Percentiles rank a stretch among this genome's conserved stretches.
Evolutionary conservation across 495 filamentous ascomycete species (phyloP).

Genomic region (Hyaloscypha bicolor): DNA sequence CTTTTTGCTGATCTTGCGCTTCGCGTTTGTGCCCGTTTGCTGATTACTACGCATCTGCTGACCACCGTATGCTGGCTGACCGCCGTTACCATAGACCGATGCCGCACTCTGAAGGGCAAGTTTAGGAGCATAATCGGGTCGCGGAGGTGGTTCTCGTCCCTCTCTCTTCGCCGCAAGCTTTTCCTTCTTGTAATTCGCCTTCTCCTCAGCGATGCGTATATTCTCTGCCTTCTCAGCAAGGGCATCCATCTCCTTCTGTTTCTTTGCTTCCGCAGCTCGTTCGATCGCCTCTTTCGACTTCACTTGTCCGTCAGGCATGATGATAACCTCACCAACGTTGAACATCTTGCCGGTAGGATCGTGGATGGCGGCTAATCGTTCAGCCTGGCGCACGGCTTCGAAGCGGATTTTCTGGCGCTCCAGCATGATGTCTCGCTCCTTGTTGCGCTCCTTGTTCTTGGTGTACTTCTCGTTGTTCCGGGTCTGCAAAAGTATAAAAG

Average conservation of each 20-base stretch:
- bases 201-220: too few species aligned
- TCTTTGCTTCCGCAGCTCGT: conserved; percentile 24
- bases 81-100: conserved; percentile 2
- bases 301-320: conserved; percentile 37
- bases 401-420: conserved; percentile 36
- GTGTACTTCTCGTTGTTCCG: conserved; percentile 40
- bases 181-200: not conserved
- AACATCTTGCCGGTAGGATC: conserved; percentile 39
- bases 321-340: conserved; percentile 39
- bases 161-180: conserved; percentile 25
- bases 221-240: not conserved
- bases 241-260: not conserved
- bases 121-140: conserved; percentile 16
- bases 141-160: conserved; percentile 19
- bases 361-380: conserved; percentile 37
- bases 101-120: not conserved
- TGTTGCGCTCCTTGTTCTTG: conserved; percentile 43
- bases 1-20: conserved; percentile 40
- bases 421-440: conserved; percentile 32
- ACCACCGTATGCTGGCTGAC: conserved; percentile 20
- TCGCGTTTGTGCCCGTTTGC: conserved; percentile 1
- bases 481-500: conserved; percentile 25
- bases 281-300: conserved; percentile 29
- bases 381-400: conserved; percentile 36
- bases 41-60: not conserved